Percentiles rank a stretch among this genome's conserved stretches.
Conservation (phyloP, 164 flowering plant species). For the Vitis rotundifolia region DNA sequence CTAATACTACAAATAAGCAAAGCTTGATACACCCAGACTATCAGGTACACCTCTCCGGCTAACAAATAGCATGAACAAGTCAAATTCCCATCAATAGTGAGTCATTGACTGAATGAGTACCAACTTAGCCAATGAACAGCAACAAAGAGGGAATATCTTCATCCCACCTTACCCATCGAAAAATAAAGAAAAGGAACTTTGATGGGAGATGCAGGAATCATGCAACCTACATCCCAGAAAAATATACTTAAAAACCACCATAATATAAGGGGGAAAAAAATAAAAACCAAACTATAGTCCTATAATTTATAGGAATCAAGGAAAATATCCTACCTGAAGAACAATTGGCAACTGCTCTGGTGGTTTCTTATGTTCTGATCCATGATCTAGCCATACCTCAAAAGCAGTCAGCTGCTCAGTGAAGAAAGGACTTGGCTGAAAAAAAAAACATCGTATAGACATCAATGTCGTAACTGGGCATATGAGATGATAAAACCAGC, state of each 20-base stretch:
- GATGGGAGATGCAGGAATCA: neutral
- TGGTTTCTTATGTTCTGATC: slow-evolving; percentile 88
- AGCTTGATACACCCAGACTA: neutral
- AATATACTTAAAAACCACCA: neutral
- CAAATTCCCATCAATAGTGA: neutral
- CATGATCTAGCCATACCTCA: slow-evolving; percentile 99
- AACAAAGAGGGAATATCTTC: neutral
- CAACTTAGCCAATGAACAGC: neutral
- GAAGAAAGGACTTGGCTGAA: slow-evolving; percentile 94
- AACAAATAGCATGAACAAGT: neutral
- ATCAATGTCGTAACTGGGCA: no score
- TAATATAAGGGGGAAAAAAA: neutral
- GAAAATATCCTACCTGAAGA: slow-evolving; percentile 65
- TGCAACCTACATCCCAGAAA: slow-evolving; percentile 6
- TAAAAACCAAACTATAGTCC: neutral
- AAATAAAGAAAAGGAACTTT: neutral
- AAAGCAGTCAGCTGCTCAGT: slow-evolving; percentile 94
- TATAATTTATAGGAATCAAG: neutral
- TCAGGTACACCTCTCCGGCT: neutral
- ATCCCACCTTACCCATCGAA: neutral
- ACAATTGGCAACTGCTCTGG: slow-evolving; percentile 98
- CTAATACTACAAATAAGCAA: neutral
- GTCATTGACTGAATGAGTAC: neutral
- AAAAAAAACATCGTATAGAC: slow-evolving; percentile 8
- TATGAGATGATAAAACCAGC: no score